Evolutionary conservation across 108 stramenopile species (phyloP).

Genomic region (Conticribra weissflogii): DNA sequence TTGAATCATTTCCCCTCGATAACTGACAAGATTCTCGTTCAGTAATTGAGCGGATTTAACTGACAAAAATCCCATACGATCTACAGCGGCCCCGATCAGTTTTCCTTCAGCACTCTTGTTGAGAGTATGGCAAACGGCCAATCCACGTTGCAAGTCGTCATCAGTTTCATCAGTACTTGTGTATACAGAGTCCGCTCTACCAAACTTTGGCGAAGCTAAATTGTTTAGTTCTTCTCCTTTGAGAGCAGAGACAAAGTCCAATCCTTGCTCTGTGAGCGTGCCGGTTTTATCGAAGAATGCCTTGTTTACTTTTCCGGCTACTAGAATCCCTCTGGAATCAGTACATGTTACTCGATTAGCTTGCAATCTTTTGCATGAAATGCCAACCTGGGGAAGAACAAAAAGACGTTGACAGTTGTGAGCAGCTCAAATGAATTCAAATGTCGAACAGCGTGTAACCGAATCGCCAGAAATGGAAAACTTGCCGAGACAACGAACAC

Average conservation of each 20-base stretch:
- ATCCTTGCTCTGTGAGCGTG: slow-evolving; percentile 73
- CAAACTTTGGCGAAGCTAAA: not conserved
- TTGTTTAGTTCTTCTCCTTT: slow-evolving; percentile 15
- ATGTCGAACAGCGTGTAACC: not conserved
- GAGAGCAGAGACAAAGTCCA: slow-evolving; percentile 55
- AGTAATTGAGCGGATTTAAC: slow-evolving; percentile 10
- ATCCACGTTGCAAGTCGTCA: slow-evolving; percentile 41
- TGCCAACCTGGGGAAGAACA: slow-evolving; percentile 25
- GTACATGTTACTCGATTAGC: slow-evolving; percentile 65
- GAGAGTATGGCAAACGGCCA: slow-evolving; percentile 69
- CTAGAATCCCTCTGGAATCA: slow-evolving; percentile 68
- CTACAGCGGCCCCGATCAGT: slow-evolving; percentile 65
- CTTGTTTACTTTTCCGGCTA: slow-evolving; percentile 78
- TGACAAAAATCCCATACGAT: slow-evolving; percentile 57
- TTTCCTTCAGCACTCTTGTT: slow-evolving; percentile 27
- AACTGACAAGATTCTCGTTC: slow-evolving; percentile 29
- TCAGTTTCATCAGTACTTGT: too few species aligned
- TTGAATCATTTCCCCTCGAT: slow-evolving; percentile 30
- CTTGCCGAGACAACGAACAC: slow-evolving; percentile 58
- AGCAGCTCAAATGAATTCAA: not conserved
- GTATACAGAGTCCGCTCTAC: too few species aligned
- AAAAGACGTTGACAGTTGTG: not conserved
- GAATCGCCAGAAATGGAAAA: too few species aligned
- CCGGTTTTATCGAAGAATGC: slow-evolving; percentile 91
- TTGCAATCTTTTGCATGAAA: slow-evolving; percentile 61